phyloP scores from a whole-genome alignment of 495 filamentous ascomycete species.

The Penicillium dipodomyicola region DNA sequence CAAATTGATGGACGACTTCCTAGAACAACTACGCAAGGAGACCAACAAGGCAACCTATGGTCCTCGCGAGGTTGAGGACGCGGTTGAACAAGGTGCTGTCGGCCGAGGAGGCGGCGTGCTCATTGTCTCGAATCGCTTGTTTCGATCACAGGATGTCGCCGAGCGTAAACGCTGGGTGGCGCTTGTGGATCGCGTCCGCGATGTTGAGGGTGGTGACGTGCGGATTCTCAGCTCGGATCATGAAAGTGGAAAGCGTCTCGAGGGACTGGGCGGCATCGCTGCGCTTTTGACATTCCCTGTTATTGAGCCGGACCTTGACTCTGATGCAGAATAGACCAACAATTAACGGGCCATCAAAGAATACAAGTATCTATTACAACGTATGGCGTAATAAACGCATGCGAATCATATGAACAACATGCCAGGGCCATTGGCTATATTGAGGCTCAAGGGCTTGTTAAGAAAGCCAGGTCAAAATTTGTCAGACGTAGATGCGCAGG shows the following conservation, averaged over 20 bases:
- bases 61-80: conserved; percentile 76
- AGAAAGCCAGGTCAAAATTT: no score
- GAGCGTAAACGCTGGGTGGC: conserved; percentile 78
- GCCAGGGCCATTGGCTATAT: no score
- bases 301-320: conserved; percentile 54
- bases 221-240: conserved; percentile 87
- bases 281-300: conserved; percentile 89
- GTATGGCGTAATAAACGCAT: not conserved
- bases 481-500: no score
- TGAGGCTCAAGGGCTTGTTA: no score
- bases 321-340: conserved; percentile 28
- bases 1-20: conserved; percentile 80
- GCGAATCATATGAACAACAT: no score
- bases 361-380: not conserved
- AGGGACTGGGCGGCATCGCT: conserved; percentile 82
- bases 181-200: conserved; percentile 88
- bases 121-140: conserved; percentile 80
- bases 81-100: conserved; percentile 85
- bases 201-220: conserved; percentile 78
- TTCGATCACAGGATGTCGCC: conserved; percentile 77
- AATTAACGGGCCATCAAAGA: not conserved
- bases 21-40: conserved; percentile 74
- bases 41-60: conserved; percentile 94
- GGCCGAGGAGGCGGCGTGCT: conserved; percentile 80
- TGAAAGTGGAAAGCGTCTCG: conserved; percentile 86